phyloP scores from a whole-genome alignment of 257 asterid species.

The Coffea canephora region DNA sequence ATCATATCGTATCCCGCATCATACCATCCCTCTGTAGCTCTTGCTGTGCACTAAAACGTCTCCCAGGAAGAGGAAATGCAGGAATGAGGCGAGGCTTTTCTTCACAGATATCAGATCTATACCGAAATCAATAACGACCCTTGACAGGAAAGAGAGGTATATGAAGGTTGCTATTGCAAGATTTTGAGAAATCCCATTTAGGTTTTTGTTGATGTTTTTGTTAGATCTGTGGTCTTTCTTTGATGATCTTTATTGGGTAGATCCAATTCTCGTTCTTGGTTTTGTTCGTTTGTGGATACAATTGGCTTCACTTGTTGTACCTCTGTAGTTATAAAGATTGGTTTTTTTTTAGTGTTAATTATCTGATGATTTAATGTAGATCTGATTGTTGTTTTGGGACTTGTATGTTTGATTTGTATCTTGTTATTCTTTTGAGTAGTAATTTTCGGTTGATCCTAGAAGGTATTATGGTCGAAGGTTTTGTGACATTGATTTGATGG shows the following conservation, averaged over 20 bases:
- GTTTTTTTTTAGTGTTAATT: not conserved
- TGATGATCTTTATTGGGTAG: not conserved
- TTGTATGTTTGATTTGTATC: no score
- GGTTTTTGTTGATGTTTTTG: not conserved
- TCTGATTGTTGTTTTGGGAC: constrained; percentile 4
- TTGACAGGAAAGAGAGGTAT: not conserved
- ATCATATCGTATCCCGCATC: not conserved
- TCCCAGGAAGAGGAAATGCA: not conserved
- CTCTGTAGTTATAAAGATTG: not conserved
- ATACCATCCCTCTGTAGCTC: not conserved
- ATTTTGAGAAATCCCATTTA: not conserved
- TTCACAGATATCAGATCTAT: not conserved
- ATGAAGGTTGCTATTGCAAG: not conserved
- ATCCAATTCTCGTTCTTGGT: not conserved
- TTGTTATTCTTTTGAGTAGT: not conserved
- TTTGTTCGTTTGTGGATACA: not conserved
- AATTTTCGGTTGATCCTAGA: not conserved
- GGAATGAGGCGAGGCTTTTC: not conserved
- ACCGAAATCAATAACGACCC: not conserved
- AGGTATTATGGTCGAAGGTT: not conserved
- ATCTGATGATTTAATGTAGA: constrained; percentile 7
- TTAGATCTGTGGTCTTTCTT: not conserved
- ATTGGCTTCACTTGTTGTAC: not conserved
- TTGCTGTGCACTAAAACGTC: not conserved
- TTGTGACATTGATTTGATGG: not conserved